Conservation (phyloP, 345 rosid species). For the sweet orange (Citrus sinensis) region DNA sequence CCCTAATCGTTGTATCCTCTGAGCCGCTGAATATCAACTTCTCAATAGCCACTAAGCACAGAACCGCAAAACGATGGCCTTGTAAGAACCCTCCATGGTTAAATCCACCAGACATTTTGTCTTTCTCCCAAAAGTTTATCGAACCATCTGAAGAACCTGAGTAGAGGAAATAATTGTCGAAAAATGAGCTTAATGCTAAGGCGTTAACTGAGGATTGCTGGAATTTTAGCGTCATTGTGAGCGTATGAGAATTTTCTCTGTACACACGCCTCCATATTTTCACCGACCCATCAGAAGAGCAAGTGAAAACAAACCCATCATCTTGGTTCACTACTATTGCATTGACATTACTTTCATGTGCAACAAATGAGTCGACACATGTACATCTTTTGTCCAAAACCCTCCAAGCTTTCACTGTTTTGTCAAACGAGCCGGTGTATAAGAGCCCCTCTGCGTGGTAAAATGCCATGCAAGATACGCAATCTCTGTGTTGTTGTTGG, state of each 20-base stretch:
- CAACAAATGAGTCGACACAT: slow-evolving; percentile 48
- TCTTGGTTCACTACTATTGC: slow-evolving; percentile 48
- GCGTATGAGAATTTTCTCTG: slow-evolving; percentile 44
- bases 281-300: slow-evolving; percentile 48
- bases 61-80: slow-evolving; percentile 43
- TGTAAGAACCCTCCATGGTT: slow-evolving; percentile 54
- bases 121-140: slow-evolving; percentile 55
- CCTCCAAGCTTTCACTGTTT: slow-evolving; percentile 47
- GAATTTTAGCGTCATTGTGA: slow-evolving; percentile 45
- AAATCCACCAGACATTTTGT: slow-evolving; percentile 39
- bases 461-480: slow-evolving; percentile 51
- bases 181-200: slow-evolving; percentile 34
- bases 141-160: slow-evolving; percentile 49
- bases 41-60: slow-evolving; percentile 35
- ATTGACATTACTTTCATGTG: slow-evolving; percentile 45
- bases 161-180: slow-evolving; percentile 34
- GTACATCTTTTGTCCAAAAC: slow-evolving; percentile 36
- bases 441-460: slow-evolving; percentile 42
- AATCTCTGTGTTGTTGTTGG: slow-evolving; percentile 36
- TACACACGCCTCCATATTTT: slow-evolving; percentile 51
- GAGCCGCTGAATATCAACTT: slow-evolving; percentile 48
- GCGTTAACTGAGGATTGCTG: slow-evolving; percentile 51
- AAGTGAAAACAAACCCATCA: slow-evolving; percentile 52
- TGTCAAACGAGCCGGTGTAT: slow-evolving; percentile 40
- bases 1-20: slow-evolving; percentile 52